Percentiles rank a stretch among this genome's conserved stretches.
phyloP scores from a whole-genome alignment of 805 yeast species.

The Wickerhamomyces pijperi region DNA sequence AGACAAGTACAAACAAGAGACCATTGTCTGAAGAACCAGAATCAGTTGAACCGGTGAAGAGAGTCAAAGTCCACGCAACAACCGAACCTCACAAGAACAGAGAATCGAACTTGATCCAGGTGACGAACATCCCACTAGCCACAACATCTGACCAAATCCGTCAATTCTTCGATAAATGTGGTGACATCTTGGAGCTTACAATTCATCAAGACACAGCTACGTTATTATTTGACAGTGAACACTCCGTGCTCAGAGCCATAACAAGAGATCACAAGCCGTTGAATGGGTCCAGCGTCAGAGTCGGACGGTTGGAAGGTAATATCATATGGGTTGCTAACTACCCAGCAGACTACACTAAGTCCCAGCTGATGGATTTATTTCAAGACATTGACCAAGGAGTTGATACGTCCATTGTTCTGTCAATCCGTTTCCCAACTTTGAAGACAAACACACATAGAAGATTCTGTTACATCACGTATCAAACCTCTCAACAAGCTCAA shows the following conservation, averaged over 20 bases:
- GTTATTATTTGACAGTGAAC: slow-evolving; percentile 43
- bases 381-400: neutral
- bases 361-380: slow-evolving; percentile 23
- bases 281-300: slow-evolving; percentile 30
- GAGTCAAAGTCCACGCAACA: neutral
- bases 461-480: slow-evolving; percentile 63
- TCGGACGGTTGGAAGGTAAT: slow-evolving; percentile 31
- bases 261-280: slow-evolving; percentile 45
- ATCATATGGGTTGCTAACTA: slow-evolving; percentile 70
- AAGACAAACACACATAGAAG: slow-evolving; percentile 43
- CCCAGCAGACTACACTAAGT: slow-evolving; percentile 41
- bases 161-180: slow-evolving; percentile 50
- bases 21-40: too few relatives aligned
- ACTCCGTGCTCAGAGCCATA: slow-evolving; percentile 43
- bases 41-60: too few relatives aligned
- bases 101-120: slow-evolving; percentile 49
- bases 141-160: slow-evolving; percentile 28
- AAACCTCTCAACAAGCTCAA: slow-evolving; percentile 29
- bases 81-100: slow-evolving; percentile 31
- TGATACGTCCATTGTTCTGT: slow-evolving; percentile 29
- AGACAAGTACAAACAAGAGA: too few relatives aligned
- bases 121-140: slow-evolving; percentile 32
- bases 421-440: slow-evolving; percentile 56
- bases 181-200: slow-evolving; percentile 28
- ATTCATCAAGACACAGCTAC: slow-evolving; percentile 27